Conservation (phyloP, 495 filamentous ascomycete genomes). For the Echria macrotheca region DNA sequence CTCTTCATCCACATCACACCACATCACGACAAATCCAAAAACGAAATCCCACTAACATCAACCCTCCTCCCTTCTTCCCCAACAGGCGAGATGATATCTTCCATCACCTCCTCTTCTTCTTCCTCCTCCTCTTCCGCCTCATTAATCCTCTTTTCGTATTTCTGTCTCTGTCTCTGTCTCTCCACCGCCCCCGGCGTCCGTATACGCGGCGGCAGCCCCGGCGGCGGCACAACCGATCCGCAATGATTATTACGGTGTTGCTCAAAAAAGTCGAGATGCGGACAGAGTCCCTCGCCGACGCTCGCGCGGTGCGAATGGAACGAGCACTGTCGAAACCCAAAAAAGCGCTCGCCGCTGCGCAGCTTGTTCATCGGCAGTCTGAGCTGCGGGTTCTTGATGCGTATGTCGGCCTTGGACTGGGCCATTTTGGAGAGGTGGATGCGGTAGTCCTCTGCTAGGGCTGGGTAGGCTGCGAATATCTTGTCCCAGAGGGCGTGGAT, state of each 20-base stretch:
- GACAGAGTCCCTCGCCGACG: constrained; percentile 39
- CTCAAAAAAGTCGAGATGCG: constrained; percentile 21
- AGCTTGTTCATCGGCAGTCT: constrained; percentile 40
- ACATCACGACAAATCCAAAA: neutral
- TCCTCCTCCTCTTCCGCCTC: neutral
- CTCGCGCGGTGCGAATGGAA: constrained; percentile 42
- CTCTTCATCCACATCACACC: too few species aligned
- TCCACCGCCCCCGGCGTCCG: neutral
- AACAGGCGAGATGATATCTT: too few species aligned
- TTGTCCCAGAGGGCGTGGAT: constrained; percentile 23
- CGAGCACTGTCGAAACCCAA: constrained; percentile 45
- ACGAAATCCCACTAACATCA: neutral
- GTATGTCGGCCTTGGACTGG: constrained; percentile 35
- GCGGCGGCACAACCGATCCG: too few species aligned
- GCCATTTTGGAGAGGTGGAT: constrained; percentile 39
- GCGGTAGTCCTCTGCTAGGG: constrained; percentile 37
- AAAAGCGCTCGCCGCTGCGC: constrained; percentile 40
- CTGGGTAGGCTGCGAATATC: constrained; percentile 33
- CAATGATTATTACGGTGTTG: too few species aligned
- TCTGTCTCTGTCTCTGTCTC: neutral
- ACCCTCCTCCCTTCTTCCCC: neutral
- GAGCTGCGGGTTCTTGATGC: constrained; percentile 47
- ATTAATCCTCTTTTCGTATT: neutral
- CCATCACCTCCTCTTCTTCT: neutral
- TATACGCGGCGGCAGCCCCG: neutral